Conservation (phyloP, 2,329 filamentous ascomycete genomes). For the Alternaria metachromatica region DNA sequence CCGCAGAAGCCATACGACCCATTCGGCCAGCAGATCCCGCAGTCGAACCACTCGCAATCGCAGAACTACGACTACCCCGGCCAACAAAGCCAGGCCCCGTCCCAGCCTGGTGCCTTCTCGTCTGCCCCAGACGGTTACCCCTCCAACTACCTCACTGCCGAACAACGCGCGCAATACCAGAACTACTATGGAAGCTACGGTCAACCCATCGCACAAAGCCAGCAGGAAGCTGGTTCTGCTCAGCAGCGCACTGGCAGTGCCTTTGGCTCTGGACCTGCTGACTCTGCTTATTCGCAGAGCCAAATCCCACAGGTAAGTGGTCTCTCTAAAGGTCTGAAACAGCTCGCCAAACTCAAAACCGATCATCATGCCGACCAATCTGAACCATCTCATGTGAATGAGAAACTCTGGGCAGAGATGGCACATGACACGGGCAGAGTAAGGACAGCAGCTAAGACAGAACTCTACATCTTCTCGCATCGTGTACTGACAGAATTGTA, state of each 20-base stretch:
- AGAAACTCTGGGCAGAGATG: constrained; percentile 8
- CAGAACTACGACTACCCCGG: constrained; percentile 57
- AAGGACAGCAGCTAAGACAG: constrained; percentile 7
- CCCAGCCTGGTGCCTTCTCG: constrained; percentile 71
- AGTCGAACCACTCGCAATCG: constrained; percentile 45
- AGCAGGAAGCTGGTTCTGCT: constrained; percentile 72
- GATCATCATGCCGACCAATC: constrained; percentile 6
- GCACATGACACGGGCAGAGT: constrained; percentile 5
- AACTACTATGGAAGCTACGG: constrained; percentile 67
- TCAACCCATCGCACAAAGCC: constrained; percentile 61
- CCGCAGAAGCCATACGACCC: constrained; percentile 85
- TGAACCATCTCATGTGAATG: constrained; percentile 2
- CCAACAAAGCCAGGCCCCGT: constrained; percentile 62
- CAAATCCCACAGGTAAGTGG: constrained; percentile 61
- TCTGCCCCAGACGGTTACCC: constrained; percentile 81
- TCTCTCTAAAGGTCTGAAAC: neutral
- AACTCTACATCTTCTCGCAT: neutral
- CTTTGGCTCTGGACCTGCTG: constrained; percentile 68
- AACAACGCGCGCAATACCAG: constrained; percentile 74
- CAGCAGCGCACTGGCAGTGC: constrained; percentile 81
- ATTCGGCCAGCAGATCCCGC: constrained; percentile 75
- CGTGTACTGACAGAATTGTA: constrained; percentile 27
- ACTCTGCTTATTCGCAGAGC: constrained; percentile 69
- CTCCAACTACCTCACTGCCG: constrained; percentile 79
- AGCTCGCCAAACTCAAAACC: constrained; percentile 2